A percentile compares a stretch with the other conserved stretches of the same genome.
These are phyloP conservation scores for Diaporthe sp. DNA, from an alignment of 2,329 filamentous ascomycete species.

Conservation along the genomic window DNA sequence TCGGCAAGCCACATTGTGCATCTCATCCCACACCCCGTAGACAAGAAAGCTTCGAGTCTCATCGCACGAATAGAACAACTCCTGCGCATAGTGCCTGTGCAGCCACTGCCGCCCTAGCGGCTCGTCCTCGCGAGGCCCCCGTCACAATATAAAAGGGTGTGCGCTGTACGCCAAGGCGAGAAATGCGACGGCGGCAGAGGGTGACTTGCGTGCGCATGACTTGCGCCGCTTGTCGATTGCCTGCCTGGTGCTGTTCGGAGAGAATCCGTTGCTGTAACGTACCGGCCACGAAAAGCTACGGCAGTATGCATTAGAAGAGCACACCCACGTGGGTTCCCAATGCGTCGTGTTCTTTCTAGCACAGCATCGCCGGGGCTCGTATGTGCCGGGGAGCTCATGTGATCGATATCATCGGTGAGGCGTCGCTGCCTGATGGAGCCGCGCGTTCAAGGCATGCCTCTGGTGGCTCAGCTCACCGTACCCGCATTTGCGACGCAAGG, in stretches of 20 bases:
- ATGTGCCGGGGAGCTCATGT: background rate
- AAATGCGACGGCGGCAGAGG: background rate
- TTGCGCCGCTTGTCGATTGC: background rate
- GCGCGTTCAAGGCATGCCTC: background rate
- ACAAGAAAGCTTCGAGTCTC: constrained; percentile 23
- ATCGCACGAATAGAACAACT: constrained; percentile 15
- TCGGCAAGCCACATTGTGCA: constrained; percentile 17
- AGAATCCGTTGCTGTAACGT: background rate
- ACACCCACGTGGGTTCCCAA: too few relatives aligned
- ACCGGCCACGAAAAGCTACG: background rate
- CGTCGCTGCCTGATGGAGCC: background rate
- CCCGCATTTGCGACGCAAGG: background rate
- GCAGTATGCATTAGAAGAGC: background rate
- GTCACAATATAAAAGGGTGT: background rate
- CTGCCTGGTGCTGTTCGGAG: background rate
- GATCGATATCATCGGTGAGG: background rate
- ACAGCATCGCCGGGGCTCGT: background rate
- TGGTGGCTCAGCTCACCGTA: background rate
- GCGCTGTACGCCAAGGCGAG: background rate
- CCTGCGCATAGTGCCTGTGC: background rate
- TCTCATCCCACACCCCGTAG: background rate
- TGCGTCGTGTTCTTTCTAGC: background rate
- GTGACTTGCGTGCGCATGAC: background rate
- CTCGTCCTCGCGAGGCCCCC: constrained; percentile 3
- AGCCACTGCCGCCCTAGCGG: constrained; percentile 17